phyloP scores from a whole-genome alignment of 805 yeast species.

The Starmerella floricola region DNA sequence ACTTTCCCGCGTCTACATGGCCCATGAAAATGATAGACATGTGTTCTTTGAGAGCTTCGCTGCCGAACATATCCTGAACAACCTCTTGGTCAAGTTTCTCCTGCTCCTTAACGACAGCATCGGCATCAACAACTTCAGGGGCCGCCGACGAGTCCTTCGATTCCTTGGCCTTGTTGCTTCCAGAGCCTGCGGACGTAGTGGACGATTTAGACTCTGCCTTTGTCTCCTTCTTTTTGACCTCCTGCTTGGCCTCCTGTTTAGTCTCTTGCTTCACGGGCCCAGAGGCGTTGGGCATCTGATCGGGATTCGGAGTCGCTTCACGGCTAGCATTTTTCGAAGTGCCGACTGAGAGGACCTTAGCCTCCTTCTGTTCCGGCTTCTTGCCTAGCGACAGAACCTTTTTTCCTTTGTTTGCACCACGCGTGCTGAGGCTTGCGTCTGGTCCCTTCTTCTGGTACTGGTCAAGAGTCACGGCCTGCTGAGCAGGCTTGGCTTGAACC shows the following conservation, averaged over 20 bases:
- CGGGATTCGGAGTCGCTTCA: not conserved
- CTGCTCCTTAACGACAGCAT: slow-evolving; percentile 23
- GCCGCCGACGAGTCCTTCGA: not conserved
- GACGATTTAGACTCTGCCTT: not conserved
- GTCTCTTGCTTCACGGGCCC: not conserved
- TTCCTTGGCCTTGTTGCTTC: slow-evolving; percentile 7
- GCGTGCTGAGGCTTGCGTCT: slow-evolving; percentile 21
- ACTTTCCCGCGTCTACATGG: slow-evolving; percentile 98
- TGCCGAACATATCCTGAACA: slow-evolving; percentile 82
- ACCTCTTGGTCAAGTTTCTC: slow-evolving; percentile 49
- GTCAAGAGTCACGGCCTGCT: slow-evolving; percentile 21
- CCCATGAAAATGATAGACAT: slow-evolving; percentile 97
- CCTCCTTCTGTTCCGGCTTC: slow-evolving; percentile 11
- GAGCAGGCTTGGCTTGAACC: slow-evolving; percentile 8
- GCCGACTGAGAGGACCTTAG: slow-evolving; percentile 2
- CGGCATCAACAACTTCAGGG: slow-evolving; percentile 18
- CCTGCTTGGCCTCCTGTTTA: not conserved
- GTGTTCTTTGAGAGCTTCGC: slow-evolving; percentile 57
- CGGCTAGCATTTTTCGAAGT: slow-evolving; percentile 1
- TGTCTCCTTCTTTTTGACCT: no score
- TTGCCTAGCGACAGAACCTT: slow-evolving; percentile 22
- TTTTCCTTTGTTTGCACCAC: slow-evolving; percentile 9
- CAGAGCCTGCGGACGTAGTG: not conserved
- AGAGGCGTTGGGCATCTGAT: not conserved
- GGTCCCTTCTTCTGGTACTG: slow-evolving; percentile 22